Conservation (phyloP, 2,329 filamentous ascomycete species). For the Cordyceps cicadae region DNA sequence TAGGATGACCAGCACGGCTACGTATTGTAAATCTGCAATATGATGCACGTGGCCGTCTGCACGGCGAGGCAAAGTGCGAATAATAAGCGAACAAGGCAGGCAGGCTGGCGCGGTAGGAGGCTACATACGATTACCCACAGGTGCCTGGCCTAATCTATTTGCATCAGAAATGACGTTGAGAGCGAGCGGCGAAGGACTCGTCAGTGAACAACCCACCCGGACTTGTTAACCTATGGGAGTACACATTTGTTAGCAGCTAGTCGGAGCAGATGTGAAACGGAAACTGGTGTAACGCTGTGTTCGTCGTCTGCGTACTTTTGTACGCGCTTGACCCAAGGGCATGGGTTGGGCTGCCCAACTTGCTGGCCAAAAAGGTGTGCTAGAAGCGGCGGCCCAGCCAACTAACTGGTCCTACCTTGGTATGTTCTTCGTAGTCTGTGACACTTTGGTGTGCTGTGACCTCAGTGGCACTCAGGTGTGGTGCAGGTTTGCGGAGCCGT, state of each 20-base stretch:
- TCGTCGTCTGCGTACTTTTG: too few species aligned
- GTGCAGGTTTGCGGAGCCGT: background rate
- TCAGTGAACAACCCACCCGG: too few species aligned
- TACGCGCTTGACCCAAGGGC: background rate
- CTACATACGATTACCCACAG: background rate
- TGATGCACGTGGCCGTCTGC: background rate
- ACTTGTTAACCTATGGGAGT: background rate
- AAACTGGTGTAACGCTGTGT: background rate
- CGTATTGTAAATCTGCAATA: background rate
- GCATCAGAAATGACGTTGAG: too few species aligned
- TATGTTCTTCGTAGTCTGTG: background rate
- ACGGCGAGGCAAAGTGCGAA: too few species aligned
- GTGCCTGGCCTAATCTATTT: too few species aligned
- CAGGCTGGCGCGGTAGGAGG: background rate
- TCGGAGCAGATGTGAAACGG: background rate
- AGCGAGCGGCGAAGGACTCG: too few species aligned
- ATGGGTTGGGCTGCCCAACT: background rate
- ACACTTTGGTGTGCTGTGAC: slow-evolving; percentile 1
- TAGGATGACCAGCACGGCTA: background rate
- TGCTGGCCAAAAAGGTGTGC: background rate
- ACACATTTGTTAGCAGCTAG: background rate
- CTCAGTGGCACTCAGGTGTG: slow-evolving; percentile 2
- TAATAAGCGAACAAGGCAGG: too few species aligned
- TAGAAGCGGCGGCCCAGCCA: slow-evolving; percentile 1
- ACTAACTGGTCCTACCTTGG: background rate